A percentile compares a stretch with the other conserved stretches of the same genome.
phyloP scores from a whole-genome alignment of 2,329 filamentous ascomycete genomes.

The Fusarium decemcellulare region DNA sequence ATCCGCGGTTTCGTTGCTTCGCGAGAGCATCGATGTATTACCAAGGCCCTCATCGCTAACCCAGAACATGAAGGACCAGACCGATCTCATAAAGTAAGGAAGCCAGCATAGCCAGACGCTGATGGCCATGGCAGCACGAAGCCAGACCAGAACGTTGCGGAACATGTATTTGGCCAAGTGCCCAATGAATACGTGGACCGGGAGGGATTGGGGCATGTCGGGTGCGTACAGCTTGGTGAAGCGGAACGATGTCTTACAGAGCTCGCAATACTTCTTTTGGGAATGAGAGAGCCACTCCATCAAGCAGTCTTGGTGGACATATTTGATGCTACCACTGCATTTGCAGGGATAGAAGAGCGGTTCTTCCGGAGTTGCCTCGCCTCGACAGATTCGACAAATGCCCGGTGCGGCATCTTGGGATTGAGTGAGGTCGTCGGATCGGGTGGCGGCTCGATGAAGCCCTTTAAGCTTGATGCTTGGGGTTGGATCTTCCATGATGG shows the following conservation, averaged over 20 bases:
- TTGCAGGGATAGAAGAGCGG: conserved; percentile 98
- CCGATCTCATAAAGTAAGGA: conserved; percentile 90
- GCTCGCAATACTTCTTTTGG: conserved; percentile 99
- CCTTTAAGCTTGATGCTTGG: conserved; percentile 41
- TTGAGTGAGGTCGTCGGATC: conserved; percentile 46
- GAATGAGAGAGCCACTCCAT: conserved; percentile 99
- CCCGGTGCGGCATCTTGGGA: conserved; percentile 65
- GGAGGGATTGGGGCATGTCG: conserved; percentile 89
- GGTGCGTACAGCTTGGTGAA: conserved; percentile 98
- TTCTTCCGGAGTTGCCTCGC: conserved; percentile 85
- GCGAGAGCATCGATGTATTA: conserved; percentile 48
- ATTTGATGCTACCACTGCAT: conserved; percentile 99
- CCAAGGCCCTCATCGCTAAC: conserved; percentile 82
- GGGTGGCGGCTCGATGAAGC: conserved; percentile 42
- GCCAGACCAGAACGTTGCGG: conserved; percentile 81
- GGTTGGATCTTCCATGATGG: conserved; percentile 46
- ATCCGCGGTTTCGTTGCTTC: conserved; percentile 42
- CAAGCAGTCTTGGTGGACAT: conserved; percentile 96
- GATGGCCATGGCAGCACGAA: conserved; percentile 82
- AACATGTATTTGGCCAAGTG: conserved; percentile 82
- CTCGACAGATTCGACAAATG: conserved; percentile 97
- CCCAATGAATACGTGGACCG: conserved; percentile 83
- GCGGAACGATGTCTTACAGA: conserved; percentile 98
- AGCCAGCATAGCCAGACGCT: conserved; percentile 92
- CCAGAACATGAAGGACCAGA: conserved; percentile 97